Percentiles rank a stretch among this genome's conserved stretches.
These are phyloP conservation scores for Calcarisporium arbuscula DNA, from an alignment of 2,329 filamentous ascomycete species.

Conservation along the genomic window DNA sequence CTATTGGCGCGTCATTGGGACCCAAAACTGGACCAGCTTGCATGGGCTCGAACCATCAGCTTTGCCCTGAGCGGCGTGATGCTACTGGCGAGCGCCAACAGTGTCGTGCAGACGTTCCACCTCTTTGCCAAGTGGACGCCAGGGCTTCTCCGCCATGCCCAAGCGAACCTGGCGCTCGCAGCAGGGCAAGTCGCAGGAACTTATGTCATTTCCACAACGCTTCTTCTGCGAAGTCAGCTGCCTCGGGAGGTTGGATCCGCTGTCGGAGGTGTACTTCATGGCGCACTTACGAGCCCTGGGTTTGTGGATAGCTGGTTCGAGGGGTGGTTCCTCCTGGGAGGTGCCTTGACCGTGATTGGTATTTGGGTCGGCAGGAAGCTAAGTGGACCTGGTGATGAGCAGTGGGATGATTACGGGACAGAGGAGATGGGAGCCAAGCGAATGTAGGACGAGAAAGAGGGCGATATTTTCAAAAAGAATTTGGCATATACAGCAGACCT, in stretches of 20 bases:
- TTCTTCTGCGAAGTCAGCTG: conserved; percentile 72
- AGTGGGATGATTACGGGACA: conserved; percentile 53
- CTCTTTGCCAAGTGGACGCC: conserved; percentile 73
- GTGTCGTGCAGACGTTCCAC: conserved; percentile 77
- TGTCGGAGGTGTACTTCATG: conserved; percentile 70
- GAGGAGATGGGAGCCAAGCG: conserved; percentile 70
- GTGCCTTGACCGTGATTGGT: conserved; percentile 58
- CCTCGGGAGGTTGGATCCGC: conserved; percentile 71
- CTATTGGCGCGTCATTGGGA: conserved; percentile 80
- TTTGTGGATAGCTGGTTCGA: conserved; percentile 77
- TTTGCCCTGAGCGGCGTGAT: conserved; percentile 80
- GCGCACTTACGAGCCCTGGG: conserved; percentile 61
- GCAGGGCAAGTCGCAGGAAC: conserved; percentile 77
- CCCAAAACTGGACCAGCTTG: conserved; percentile 70
- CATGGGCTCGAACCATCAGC: conserved; percentile 80
- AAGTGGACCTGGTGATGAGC: conserved; percentile 36
- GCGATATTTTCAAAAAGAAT: too few species aligned
- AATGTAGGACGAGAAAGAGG: too few species aligned
- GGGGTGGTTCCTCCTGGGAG: conserved; percentile 72
- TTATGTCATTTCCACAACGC: conserved; percentile 75
- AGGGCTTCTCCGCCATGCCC: conserved; percentile 62
- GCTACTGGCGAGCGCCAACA: conserved; percentile 73
- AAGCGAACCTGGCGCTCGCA: conserved; percentile 71
- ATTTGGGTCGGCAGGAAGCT: conserved; percentile 67
- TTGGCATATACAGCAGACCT: too few species aligned